Evolutionary conservation across 805 yeast species (phyloP).

Genomic region (Kuraishia molischiana): DNA sequence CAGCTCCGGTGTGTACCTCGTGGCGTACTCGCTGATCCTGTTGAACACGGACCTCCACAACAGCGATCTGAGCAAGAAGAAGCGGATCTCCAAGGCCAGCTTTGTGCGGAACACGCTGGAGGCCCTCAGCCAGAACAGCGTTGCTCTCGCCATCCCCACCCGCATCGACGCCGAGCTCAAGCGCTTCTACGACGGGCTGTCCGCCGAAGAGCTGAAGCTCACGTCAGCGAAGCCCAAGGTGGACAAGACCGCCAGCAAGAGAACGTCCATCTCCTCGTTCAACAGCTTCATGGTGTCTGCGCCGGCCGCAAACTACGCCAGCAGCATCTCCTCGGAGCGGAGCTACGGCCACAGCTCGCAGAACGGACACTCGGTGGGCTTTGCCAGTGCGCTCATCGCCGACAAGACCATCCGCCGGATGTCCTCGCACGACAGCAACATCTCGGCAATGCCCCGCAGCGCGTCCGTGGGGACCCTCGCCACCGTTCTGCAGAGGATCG

Average conservation of each 20-base stretch:
- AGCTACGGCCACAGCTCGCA: constrained; percentile 6
- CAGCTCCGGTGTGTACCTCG: constrained; percentile 53
- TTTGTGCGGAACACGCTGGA: constrained; percentile 41
- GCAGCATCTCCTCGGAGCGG: background rate
- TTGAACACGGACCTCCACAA: constrained; percentile 74
- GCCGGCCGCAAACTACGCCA: constrained; percentile 1
- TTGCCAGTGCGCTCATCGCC: constrained; percentile 16
- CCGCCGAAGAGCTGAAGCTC: constrained; percentile 20
- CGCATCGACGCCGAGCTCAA: constrained; percentile 30
- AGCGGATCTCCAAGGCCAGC: constrained; percentile 28
- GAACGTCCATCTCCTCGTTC: constrained; percentile 1
- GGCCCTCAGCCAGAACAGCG: constrained; percentile 27
- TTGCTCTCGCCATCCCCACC: constrained; percentile 6
- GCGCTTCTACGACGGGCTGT: constrained; percentile 31
- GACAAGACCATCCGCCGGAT: constrained; percentile 13
- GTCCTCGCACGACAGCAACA: constrained; percentile 9
- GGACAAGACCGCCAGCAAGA: background rate
- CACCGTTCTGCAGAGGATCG: constrained; percentile 6
- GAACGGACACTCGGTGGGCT: constrained; percentile 10
- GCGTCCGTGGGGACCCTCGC: constrained; percentile 4
- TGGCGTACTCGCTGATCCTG: constrained; percentile 61
- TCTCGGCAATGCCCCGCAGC: background rate
- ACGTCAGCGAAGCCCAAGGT: background rate
- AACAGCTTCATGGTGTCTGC: background rate
- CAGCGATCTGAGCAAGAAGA: constrained; percentile 25